phyloP scores from a whole-genome alignment of 2,329 filamentous ascomycete species.

The Thielaviopsis ethacetica region DNA sequence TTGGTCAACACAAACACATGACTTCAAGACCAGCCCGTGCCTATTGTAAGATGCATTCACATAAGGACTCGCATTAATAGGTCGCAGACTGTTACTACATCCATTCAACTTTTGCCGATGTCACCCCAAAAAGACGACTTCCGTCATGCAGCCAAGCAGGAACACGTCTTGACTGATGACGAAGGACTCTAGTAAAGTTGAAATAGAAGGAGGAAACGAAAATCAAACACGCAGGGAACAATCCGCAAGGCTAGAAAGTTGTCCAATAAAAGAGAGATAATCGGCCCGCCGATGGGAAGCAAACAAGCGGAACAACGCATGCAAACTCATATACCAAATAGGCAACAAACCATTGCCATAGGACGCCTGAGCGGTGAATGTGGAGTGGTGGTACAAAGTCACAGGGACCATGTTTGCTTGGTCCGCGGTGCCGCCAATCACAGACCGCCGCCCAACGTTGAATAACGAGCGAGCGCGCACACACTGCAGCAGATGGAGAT shows the following conservation, averaged over 20 bases:
- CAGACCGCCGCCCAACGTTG: neutral
- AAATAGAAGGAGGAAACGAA: neutral
- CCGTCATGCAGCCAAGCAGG: neutral
- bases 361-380: neutral
- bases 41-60: too few species aligned
- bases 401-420: neutral
- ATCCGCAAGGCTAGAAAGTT: neutral
- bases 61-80: too few species aligned
- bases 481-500: neutral
- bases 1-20: neutral
- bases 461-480: neutral
- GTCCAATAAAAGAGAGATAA: neutral
- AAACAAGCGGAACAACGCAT: neutral
- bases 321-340: neutral
- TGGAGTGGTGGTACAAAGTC: neutral
- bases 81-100: neutral
- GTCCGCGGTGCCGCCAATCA: neutral
- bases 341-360: neutral
- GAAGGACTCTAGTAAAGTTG: neutral
- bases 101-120: neutral
- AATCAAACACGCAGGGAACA: neutral
- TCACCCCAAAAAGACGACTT: neutral
- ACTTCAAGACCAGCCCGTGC: too few species aligned
- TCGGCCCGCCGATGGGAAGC: too few species aligned
- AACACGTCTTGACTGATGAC: neutral